phyloP scores from a whole-genome alignment of 768 basidiomycete species.

The Paxillus rubicundulus region DNA sequence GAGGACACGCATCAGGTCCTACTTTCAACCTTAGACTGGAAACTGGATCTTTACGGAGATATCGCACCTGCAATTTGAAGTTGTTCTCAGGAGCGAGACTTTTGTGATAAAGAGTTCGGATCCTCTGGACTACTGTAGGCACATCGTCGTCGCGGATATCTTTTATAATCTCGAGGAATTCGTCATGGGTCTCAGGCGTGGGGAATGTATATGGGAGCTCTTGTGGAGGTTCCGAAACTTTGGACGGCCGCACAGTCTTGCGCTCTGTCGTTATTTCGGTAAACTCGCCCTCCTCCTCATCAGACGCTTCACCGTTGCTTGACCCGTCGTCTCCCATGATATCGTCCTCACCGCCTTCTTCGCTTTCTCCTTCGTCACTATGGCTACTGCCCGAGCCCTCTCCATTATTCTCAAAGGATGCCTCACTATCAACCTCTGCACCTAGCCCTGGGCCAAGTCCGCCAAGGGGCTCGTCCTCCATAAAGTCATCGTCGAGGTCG shows the following conservation, averaged over 20 bases:
- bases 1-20: slow-evolving; percentile 75
- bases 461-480: slow-evolving; percentile 36
- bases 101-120: slow-evolving; percentile 87
- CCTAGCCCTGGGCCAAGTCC: slow-evolving; percentile 33
- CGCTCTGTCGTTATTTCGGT: slow-evolving; percentile 38
- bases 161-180: slow-evolving; percentile 82
- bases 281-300: slow-evolving; percentile 42
- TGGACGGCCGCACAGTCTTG: slow-evolving; percentile 35
- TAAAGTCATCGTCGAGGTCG: slow-evolving; percentile 89
- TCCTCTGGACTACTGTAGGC: slow-evolving; percentile 81
- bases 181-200: slow-evolving; percentile 83
- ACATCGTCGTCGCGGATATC: slow-evolving; percentile 70
- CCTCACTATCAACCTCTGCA: slow-evolving; percentile 42
- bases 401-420: slow-evolving; percentile 30
- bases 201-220: slow-evolving; percentile 93
- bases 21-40: slow-evolving; percentile 2
- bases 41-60: not conserved
- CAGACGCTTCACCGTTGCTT: slow-evolving; percentile 38
- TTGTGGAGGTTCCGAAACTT: slow-evolving; percentile 31
- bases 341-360: slow-evolving; percentile 30
- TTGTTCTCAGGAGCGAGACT: slow-evolving; percentile 92
- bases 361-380: slow-evolving; percentile 37
- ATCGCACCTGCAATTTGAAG: slow-evolving; percentile 78
- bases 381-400: slow-evolving; percentile 33
- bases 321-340: slow-evolving; percentile 36